Percentiles rank a stretch among this genome's conserved stretches.
Conservation (phyloP, 495 filamentous ascomycete species). For the Chaetomium fimeti region DNA sequence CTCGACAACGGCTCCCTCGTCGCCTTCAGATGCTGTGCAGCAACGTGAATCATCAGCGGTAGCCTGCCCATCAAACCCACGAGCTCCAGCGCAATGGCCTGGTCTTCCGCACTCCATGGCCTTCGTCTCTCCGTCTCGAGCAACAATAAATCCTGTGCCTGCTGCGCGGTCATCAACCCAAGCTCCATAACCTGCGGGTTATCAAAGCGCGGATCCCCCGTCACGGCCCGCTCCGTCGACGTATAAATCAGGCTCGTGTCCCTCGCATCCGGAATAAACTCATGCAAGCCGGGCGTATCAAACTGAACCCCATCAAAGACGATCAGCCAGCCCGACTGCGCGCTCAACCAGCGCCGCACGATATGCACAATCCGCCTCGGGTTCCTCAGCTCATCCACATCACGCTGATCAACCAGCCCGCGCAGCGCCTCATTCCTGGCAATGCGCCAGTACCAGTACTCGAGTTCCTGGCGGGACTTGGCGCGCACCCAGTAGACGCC, state of each 20-base stretch:
- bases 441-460: constrained; percentile 72
- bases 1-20: constrained; percentile 67
- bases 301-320: constrained; percentile 74
- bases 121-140: constrained; percentile 55
- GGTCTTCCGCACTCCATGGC: constrained; percentile 59
- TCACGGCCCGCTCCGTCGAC: constrained; percentile 64
- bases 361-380: constrained; percentile 55
- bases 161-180: constrained; percentile 51
- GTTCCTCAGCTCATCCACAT: constrained; percentile 44
- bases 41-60: constrained; percentile 75
- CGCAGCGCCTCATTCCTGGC: constrained; percentile 62
- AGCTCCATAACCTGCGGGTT: constrained; percentile 72
- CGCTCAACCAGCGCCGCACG: constrained; percentile 69
- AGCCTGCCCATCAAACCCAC: constrained; percentile 69
- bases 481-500: constrained; percentile 81
- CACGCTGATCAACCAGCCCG: constrained; percentile 38
- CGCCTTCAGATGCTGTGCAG: constrained; percentile 69
- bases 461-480: constrained; percentile 60
- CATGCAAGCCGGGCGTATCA: constrained; percentile 58
- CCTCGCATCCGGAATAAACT: constrained; percentile 68
- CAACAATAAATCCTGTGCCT: constrained; percentile 50
- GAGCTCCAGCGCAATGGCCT: constrained; percentile 60
- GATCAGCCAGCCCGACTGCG: constrained; percentile 69
- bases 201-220: constrained; percentile 66
- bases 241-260: constrained; percentile 76